phyloP scores from a whole-genome alignment of 257 asterid species.

The Solanum paucissectum region DNA sequence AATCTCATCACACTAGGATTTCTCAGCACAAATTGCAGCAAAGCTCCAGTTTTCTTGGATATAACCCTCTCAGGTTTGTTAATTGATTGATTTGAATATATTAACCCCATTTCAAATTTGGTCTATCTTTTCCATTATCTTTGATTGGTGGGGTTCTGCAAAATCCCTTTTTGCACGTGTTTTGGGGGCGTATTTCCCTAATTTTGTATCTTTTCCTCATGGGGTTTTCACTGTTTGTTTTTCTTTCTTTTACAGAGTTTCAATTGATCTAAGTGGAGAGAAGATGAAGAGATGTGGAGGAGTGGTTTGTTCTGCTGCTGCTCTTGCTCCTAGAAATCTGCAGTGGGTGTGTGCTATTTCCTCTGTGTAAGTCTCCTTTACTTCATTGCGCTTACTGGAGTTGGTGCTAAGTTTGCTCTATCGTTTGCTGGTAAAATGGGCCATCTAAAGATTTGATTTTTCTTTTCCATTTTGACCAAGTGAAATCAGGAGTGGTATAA shows the following conservation, averaged over 20 bases:
- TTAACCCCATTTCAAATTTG: not conserved
- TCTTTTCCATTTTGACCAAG: not conserved
- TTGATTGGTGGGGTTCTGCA: not conserved
- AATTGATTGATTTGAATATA: not conserved
- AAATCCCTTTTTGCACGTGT: not conserved
- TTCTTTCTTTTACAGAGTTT: conserved; percentile 25
- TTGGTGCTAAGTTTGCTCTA: not conserved
- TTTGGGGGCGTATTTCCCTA: not conserved
- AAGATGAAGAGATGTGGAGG: conserved; percentile 23
- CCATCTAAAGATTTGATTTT: not conserved
- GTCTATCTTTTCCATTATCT: not conserved
- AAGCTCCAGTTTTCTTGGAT: conserved; percentile 9
- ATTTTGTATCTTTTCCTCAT: not conserved
- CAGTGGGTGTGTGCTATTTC: conserved; percentile 64
- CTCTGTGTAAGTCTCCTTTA: conserved; percentile 36
- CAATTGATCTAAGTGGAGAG: conserved; percentile 2
- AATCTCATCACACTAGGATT: not conserved
- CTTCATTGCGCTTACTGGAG: not conserved
- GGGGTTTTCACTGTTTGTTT: not conserved
- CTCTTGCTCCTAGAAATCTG: conserved; percentile 47
- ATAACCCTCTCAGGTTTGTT: not conserved
- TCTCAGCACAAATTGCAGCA: conserved; percentile 11
- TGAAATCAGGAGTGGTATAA: not conserved
- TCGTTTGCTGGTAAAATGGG: not conserved
- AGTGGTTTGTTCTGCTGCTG: conserved; percentile 44